Evolutionary conservation across 2,329 filamentous ascomycete species (phyloP).

Genomic region (Penicillium sp.): DNA sequence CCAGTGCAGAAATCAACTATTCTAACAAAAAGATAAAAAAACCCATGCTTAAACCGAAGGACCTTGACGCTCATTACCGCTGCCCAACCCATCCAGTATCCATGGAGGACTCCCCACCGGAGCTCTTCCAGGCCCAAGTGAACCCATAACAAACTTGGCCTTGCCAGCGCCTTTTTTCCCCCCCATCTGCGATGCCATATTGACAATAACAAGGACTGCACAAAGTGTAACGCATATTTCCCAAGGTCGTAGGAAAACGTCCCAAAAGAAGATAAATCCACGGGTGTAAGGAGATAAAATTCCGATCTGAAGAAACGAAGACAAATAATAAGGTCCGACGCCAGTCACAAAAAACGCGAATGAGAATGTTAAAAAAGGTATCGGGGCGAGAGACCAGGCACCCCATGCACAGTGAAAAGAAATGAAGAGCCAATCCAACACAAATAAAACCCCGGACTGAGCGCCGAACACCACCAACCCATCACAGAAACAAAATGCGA

Average conservation of each 20-base stretch:
- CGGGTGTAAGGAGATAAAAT: slow-evolving; percentile 22
- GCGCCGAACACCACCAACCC: slow-evolving; percentile 36
- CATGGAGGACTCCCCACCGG: slow-evolving; percentile 2
- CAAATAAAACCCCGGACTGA: slow-evolving; percentile 26
- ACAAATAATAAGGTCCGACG: slow-evolving; percentile 28
- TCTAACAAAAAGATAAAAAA: slow-evolving; percentile 14
- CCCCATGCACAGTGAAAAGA: slow-evolving; percentile 22
- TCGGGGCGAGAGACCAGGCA: slow-evolving; percentile 27
- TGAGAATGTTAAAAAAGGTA: slow-evolving; percentile 29
- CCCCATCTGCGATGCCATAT: background rate
- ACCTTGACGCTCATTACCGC: slow-evolving; percentile 17
- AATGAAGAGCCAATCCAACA: slow-evolving; percentile 18
- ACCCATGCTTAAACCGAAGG: slow-evolving; percentile 6
- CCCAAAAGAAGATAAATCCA: slow-evolving; percentile 13
- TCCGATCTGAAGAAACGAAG: slow-evolving; percentile 21
- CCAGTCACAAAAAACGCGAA: slow-evolving; percentile 27
- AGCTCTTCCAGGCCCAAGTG: slow-evolving; percentile 5
- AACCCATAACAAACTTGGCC: slow-evolving; percentile 1
- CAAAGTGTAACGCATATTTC: background rate
- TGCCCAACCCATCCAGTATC: slow-evolving; percentile 8
- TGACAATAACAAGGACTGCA: background rate
- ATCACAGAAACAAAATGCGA: slow-evolving; percentile 36
- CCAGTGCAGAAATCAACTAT: slow-evolving; percentile 18
- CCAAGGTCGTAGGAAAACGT: background rate
- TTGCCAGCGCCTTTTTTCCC: slow-evolving; percentile 1